Conservation (phyloP, 768 basidiomycete species). For the Phaeotremella fagi region DNA sequence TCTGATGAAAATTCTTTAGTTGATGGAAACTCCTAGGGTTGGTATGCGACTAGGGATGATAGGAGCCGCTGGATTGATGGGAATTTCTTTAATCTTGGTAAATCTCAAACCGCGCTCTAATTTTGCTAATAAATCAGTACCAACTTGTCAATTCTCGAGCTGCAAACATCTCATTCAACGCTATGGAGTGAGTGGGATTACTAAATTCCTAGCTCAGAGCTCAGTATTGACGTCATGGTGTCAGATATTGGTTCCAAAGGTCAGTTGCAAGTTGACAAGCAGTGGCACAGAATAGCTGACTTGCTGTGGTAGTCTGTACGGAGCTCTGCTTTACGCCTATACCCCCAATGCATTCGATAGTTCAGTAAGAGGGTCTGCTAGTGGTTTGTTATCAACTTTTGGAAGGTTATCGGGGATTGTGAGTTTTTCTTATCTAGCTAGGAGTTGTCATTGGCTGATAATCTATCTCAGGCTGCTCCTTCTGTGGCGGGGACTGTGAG, state of each 20-base stretch:
- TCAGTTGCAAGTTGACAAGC: neutral
- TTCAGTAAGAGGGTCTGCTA: slow-evolving; percentile 58
- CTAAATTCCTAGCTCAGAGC: too few relatives aligned
- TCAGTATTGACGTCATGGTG: neutral
- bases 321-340: slow-evolving; percentile 53
- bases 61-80: slow-evolving; percentile 28
- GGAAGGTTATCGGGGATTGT: slow-evolving; percentile 29
- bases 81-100: slow-evolving; percentile 20
- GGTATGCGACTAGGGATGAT: slow-evolving; percentile 32
- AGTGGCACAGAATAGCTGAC: neutral
- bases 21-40: slow-evolving; percentile 28
- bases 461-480: slow-evolving; percentile 16
- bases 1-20: slow-evolving; percentile 1
- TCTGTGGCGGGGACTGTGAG: slow-evolving; percentile 20
- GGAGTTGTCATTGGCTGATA: neutral
- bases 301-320: slow-evolving; percentile 13
- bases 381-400: slow-evolving; percentile 53
- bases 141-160: slow-evolving; percentile 24
- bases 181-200: slow-evolving; percentile 35
- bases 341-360: slow-evolving; percentile 62
- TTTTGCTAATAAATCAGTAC: slow-evolving; percentile 12
- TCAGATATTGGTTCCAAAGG: slow-evolving; percentile 38
- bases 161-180: slow-evolving; percentile 34
- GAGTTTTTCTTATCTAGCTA: neutral
- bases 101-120: neutral